These are phyloP conservation scores for Neonectria ditissima DNA, from an alignment of 2,329 filamentous ascomycete genomes.

Conservation along the genomic window DNA sequence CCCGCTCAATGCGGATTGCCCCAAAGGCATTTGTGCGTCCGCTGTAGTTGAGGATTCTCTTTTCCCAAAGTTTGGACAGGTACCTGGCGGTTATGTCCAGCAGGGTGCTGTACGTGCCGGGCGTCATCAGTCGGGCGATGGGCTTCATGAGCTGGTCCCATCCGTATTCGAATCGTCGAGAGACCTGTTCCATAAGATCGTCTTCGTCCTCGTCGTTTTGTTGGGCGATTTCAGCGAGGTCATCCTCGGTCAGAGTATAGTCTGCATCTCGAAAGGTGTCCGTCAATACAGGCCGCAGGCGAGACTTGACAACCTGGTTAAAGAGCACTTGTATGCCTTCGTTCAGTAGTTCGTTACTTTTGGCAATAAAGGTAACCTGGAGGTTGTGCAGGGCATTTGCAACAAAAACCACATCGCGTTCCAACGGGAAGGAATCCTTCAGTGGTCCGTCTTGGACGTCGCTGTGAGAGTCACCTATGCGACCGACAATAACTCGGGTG, in stretches of 20 bases:
- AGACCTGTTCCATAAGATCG: conserved; percentile 74
- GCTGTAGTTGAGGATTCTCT: conserved; percentile 84
- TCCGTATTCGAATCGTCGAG: conserved; percentile 81
- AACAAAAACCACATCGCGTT: conserved; percentile 78
- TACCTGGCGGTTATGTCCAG: conserved; percentile 80
- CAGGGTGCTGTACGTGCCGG: conserved; percentile 79
- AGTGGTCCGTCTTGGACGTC: conserved; percentile 59
- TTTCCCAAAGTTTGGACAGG: conserved; percentile 84
- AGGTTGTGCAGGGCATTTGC: conserved; percentile 75
- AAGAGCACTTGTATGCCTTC: conserved; percentile 90
- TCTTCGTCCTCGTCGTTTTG: conserved; percentile 67
- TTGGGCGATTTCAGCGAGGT: conserved; percentile 66
- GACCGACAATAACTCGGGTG: conserved; percentile 81
- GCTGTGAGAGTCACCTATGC: conserved; percentile 62
- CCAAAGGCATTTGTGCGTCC: conserved; percentile 85
- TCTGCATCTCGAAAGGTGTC: conserved; percentile 94
- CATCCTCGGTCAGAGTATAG: conserved; percentile 77
- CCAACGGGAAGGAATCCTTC: conserved; percentile 81
- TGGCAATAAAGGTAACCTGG: conserved; percentile 77
- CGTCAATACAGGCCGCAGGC: conserved; percentile 83
- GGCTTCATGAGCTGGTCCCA: conserved; percentile 91
- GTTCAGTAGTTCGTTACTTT: conserved; percentile 82
- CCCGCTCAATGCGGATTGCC: conserved; percentile 84
- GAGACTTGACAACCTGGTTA: conserved; percentile 85
- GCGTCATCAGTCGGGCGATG: conserved; percentile 84